Conservation (phyloP, 2,329 filamentous ascomycete genomes). For the Phoma sp. region DNA sequence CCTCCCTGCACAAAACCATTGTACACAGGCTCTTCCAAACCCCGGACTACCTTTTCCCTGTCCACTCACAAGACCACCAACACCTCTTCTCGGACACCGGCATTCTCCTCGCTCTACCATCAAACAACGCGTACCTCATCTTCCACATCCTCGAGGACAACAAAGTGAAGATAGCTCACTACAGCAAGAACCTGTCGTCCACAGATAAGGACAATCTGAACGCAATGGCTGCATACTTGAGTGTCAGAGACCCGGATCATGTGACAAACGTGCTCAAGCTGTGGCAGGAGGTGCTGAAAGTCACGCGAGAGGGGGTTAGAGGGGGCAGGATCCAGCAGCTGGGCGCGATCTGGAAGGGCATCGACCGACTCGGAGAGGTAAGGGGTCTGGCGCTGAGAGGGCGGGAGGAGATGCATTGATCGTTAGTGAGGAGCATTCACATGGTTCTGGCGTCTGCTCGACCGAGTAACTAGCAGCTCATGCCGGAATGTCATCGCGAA, state of each 20-base stretch:
- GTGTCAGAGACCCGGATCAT: conserved; percentile 3
- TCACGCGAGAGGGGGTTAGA: too few relatives aligned
- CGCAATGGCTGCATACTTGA: not conserved
- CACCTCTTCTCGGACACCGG: not conserved
- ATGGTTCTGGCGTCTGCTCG: too few relatives aligned
- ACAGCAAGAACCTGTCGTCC: not conserved
- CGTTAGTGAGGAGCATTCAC: too few relatives aligned
- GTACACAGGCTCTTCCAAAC: not conserved
- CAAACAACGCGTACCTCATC: not conserved
- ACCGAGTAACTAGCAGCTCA: too few relatives aligned
- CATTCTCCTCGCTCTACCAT: not conserved
- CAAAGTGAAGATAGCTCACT: not conserved
- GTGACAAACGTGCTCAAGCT: conserved; percentile 1
- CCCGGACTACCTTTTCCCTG: not conserved
- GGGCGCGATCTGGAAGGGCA: too few relatives aligned
- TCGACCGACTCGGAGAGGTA: too few relatives aligned
- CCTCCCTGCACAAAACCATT: not conserved
- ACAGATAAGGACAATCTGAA: not conserved
- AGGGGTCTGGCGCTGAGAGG: too few relatives aligned
- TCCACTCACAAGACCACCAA: not conserved
- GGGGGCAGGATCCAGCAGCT: too few relatives aligned
- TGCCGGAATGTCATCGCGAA: too few relatives aligned
- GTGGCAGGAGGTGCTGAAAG: not conserved
- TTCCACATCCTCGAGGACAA: not conserved
- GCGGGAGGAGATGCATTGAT: too few relatives aligned